Percentiles rank a stretch among this genome's conserved stretches.
phyloP scores from a whole-genome alignment of 192 early-diverging fungal species.

The Chytriomyces sp. region DNA sequence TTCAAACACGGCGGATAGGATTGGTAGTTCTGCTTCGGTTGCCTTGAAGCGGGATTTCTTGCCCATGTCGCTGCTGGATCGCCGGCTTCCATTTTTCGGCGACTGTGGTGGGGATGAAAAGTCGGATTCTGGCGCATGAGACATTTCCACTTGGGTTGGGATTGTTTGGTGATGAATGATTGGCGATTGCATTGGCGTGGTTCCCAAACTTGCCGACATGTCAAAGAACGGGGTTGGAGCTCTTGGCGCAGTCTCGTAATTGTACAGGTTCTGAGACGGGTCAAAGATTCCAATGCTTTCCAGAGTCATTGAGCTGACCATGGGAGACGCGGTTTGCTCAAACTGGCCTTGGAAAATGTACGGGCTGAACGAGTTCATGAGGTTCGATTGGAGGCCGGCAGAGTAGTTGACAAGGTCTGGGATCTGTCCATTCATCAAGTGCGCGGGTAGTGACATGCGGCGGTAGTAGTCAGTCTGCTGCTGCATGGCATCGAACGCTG shows the following conservation, averaged over 20 bases:
- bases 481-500: not conserved
- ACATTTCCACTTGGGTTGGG: not conserved
- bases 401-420: conserved; percentile 5
- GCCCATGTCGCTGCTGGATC: not conserved
- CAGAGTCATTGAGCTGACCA: not conserved
- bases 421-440: not conserved
- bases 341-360: conserved; percentile 17
- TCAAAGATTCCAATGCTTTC: conserved; percentile 10
- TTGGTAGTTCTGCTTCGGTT: conserved; percentile 13
- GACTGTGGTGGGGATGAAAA: not conserved
- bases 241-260: not conserved
- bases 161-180: not conserved
- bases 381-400: conserved; percentile 3
- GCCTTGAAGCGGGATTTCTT: conserved; percentile 24
- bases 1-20: conserved; percentile 28
- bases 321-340: not conserved
- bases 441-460: conserved; percentile 15
- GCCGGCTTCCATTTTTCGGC: not conserved
- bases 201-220: not conserved
- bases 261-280: not conserved
- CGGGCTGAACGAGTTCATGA: conserved; percentile 19
- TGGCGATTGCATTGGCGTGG: not conserved
- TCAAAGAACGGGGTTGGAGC: conserved; percentile 6
- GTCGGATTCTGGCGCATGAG: not conserved
- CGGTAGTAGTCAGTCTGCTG: conserved; percentile 14